Base-by-base conservation (phyloP, 805 yeast species). In the Clavispora santaluciae region DNA sequence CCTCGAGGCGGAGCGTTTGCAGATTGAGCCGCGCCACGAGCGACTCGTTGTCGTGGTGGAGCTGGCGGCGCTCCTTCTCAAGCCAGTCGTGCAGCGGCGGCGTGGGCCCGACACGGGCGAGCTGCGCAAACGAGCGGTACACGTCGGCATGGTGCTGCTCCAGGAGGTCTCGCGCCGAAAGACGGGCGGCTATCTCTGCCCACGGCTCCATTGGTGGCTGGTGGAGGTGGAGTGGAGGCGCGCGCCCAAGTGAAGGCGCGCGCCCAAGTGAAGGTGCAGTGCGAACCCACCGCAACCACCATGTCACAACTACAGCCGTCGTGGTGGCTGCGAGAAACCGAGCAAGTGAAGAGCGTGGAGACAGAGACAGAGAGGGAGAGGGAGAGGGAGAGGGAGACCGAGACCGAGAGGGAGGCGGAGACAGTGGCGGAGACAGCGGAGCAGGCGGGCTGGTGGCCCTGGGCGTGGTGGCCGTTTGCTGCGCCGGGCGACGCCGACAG, bases 111-210 rank as follows among this genome's bases (percentile, higher is more conserved):
- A 53, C 41, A 34, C 43, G 50, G 10, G 52, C 49, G 35, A 68
- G 46, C 35, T 61, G 64, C 22, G 55, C 41, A 41, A 69, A 68
- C 3, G 72, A 72, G 13, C 42, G 44, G 44, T 52, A 65, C 45
- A 59, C 64, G 9, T 53, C 49, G 2, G 55, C 46, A 44, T 67
- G 68, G 35, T 53, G 45, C 46, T 60, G 51, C 49, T 68, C 70
- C 17, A 55, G 40, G 18, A 46, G 53, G 45, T 68, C 73, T 25
- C 74, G 51, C 12, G 43, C 42, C 16, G 47, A 43, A 16, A 68
- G 51, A 34, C 55, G 53, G 7, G 47, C 49, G 10, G 59, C 44
- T 5, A 65, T 59, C 8, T 53, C 54, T 22, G 38, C 46, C 64
- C 65, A 57, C 13, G 49, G 49, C 20, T 48, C 53, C 11, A 24